These are phyloP conservation scores for Puccinia triticina DNA, from an alignment of 1,284 basidiomycete genomes.

Conservation along the genomic window DNA sequence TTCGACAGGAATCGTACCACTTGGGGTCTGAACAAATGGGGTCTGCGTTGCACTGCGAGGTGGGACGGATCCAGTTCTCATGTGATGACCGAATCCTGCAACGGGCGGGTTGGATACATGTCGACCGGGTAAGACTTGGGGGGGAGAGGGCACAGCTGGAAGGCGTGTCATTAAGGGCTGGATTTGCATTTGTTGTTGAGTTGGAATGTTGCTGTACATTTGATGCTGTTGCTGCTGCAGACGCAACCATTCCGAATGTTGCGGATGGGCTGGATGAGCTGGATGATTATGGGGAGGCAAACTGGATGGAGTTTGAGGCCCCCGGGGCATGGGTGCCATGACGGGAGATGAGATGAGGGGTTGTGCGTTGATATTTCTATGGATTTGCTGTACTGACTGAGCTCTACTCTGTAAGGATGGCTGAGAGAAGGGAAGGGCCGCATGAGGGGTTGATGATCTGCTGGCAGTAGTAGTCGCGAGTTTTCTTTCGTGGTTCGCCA, in stretches of 20 bases:
- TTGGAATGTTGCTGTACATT: constrained; percentile 41
- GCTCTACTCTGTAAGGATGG: constrained; percentile 14
- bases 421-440: constrained; percentile 22
- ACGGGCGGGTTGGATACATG: constrained; percentile 22
- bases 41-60: constrained; percentile 12
- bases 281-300: constrained; percentile 45
- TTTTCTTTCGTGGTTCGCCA: constrained; percentile 51
- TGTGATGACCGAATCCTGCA: background rate
- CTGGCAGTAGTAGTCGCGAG: background rate
- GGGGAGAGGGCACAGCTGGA: constrained; percentile 8
- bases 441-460: constrained; percentile 38
- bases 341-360: constrained; percentile 19
- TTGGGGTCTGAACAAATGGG: constrained; percentile 17
- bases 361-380: constrained; percentile 29
- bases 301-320: constrained; percentile 31
- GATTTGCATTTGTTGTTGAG: constrained; percentile 34
- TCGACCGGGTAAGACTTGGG: constrained; percentile 28
- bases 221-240: constrained; percentile 51
- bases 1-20: constrained; percentile 29
- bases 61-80: constrained; percentile 14
- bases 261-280: constrained; percentile 47
- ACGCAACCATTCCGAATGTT: constrained; percentile 52
- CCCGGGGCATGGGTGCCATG: constrained; percentile 14
- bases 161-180: constrained; percentile 10
- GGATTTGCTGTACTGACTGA: constrained; percentile 41